Evolutionary conservation across 2,329 filamentous ascomycete genomes (phyloP).

Genomic region (Dothideomycetidae sp.): DNA sequence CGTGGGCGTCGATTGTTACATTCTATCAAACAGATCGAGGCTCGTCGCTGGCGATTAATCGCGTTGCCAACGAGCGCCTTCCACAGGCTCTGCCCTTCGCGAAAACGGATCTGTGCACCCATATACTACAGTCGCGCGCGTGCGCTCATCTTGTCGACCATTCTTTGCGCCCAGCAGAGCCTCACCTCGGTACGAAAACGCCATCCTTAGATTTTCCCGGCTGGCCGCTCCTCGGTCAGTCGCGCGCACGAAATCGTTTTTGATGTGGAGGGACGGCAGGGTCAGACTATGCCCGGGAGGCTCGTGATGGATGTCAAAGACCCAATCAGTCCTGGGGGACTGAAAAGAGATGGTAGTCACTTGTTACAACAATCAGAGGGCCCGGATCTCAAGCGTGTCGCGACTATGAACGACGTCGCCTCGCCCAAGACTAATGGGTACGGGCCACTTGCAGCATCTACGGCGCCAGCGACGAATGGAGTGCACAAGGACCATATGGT

Average conservation of each 20-base stretch:
- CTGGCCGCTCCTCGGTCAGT: conserved; percentile 8
- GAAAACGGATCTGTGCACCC: too few relatives aligned
- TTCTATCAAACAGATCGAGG: too few relatives aligned
- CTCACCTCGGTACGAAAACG: too few relatives aligned
- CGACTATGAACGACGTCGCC: conserved; percentile 14
- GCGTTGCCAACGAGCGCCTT: too few relatives aligned
- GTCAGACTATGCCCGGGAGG: conserved; percentile 32
- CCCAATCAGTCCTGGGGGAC: conserved; percentile 23
- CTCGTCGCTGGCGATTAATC: too few relatives aligned
- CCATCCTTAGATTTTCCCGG: too few relatives aligned
- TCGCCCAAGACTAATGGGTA: conserved; percentile 6
- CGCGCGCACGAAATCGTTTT: not conserved
- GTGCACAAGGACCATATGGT: conserved; percentile 1
- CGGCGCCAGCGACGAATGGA: conserved; percentile 1
- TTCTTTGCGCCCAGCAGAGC: too few relatives aligned
- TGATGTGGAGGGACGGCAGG: conserved; percentile 3
- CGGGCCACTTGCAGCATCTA: conserved; percentile 11
- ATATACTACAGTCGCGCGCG: too few relatives aligned
- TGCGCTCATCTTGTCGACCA: too few relatives aligned
- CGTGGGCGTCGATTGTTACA: too few relatives aligned
- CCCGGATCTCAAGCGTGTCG: conserved; percentile 13
- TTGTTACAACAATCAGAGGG: conserved; percentile 9
- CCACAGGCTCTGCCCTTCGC: too few relatives aligned
- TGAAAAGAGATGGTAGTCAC: conserved; percentile 20
- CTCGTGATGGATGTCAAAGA: conserved; percentile 34